Evolutionary conservation across 306 rosid genomes (phyloP).

Genomic region (Cicer cuneatum): DNA sequence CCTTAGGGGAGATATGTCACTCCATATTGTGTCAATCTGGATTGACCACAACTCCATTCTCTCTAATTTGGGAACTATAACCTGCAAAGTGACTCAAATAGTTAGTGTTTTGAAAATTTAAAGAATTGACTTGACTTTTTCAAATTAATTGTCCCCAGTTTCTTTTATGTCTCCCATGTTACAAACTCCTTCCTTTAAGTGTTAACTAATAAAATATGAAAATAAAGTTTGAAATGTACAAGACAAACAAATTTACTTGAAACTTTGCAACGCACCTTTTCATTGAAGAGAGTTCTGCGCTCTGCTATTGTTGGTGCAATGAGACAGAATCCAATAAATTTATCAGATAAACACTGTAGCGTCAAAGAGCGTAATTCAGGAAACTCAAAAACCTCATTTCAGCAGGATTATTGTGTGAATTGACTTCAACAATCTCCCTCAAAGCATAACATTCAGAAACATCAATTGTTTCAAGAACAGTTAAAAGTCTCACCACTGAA

Average conservation of each 20-base stretch:
- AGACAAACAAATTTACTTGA: neutral
- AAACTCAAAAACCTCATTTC: neutral
- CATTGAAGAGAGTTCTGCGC: neutral
- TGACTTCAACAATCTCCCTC: constrained; percentile 27
- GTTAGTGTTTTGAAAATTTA: neutral
- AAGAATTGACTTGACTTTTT: neutral
- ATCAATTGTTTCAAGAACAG: constrained; percentile 42
- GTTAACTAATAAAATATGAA: neutral
- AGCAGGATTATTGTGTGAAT: neutral
- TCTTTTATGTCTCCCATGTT: neutral
- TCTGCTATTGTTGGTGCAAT: neutral
- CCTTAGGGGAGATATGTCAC: neutral
- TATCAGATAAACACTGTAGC: neutral
- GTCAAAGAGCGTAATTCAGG: constrained; percentile 19
- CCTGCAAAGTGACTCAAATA: neutral
- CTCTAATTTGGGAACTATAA: constrained; percentile 38
- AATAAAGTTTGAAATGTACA: neutral
- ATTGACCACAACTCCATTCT: constrained; percentile 30
- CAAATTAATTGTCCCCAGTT: neutral
- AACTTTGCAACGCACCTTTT: neutral
- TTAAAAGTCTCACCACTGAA: constrained; percentile 22
- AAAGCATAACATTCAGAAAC: constrained; percentile 45
- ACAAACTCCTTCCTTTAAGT: neutral
- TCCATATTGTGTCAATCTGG: constrained; percentile 32
- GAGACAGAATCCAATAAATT: constrained; percentile 29